Evolutionary conservation across 1,284 basidiomycete species (phyloP).

Genomic region (Phlebopus sp.): DNA sequence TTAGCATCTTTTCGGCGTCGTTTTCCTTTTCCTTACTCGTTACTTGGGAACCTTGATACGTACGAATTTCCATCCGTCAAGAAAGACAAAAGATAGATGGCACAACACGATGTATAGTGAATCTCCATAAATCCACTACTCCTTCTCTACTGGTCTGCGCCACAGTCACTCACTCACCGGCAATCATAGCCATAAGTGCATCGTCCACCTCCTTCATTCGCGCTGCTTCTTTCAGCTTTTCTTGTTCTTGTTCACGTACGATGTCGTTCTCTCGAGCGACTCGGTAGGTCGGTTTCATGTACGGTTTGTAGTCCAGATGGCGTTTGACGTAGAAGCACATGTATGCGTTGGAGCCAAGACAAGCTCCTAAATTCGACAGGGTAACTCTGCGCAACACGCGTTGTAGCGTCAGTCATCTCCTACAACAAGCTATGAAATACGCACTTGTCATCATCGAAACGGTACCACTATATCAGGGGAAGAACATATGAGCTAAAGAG

Average conservation of each 20-base stretch:
- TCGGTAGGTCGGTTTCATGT: constrained; percentile 67
- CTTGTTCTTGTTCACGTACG: constrained; percentile 51
- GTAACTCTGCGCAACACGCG: constrained; percentile 54
- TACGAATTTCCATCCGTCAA: constrained; percentile 11
- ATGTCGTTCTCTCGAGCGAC: constrained; percentile 66
- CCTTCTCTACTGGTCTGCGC: background rate
- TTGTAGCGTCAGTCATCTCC: no score
- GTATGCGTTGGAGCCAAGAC: constrained; percentile 71
- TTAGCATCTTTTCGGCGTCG: constrained; percentile 3
- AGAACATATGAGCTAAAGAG: no score
- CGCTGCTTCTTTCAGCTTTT: constrained; percentile 40
- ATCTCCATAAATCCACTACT: constrained; percentile 2
- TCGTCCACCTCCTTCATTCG: constrained; percentile 63
- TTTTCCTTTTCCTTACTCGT: constrained; percentile 1
- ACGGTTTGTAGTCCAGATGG: constrained; percentile 76
- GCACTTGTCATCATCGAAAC: constrained; percentile 92
- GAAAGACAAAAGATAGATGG: constrained; percentile 16
- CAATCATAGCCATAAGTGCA: constrained; percentile 49
- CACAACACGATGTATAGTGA: constrained; percentile 17
- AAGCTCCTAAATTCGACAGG: constrained; percentile 62
- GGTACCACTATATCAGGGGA: constrained; percentile 73
- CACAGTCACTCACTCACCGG: constrained; percentile 19
- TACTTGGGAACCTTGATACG: constrained; percentile 4
- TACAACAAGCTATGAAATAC: background rate
- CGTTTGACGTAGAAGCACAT: constrained; percentile 94